These are phyloP conservation scores for Amauroascus niger DNA, from an alignment of 2,329 filamentous ascomycete genomes.

Conservation along the genomic window DNA sequence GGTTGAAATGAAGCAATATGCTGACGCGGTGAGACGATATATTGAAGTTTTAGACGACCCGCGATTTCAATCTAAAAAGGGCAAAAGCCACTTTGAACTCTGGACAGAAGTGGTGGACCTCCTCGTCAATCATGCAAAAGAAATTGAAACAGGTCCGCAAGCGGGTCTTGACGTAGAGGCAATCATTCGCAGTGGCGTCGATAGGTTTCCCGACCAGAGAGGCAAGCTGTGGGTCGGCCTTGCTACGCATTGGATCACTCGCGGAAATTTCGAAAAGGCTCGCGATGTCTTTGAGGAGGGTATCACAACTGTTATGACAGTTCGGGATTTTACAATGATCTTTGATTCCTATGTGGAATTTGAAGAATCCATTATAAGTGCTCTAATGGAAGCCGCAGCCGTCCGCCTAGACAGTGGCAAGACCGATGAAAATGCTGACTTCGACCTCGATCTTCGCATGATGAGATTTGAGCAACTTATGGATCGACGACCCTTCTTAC, in stretches of 20 bases:
- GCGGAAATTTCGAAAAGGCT: constrained; percentile 83
- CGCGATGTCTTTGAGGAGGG: constrained; percentile 93
- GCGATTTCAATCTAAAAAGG: constrained; percentile 81
- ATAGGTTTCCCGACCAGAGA: constrained; percentile 82
- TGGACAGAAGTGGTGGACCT: constrained; percentile 98
- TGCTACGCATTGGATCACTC: constrained; percentile 92
- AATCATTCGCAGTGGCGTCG: constrained; percentile 86
- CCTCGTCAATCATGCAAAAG: constrained; percentile 78
- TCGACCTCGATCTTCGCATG: constrained; percentile 93
- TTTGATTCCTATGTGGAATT: constrained; percentile 97
- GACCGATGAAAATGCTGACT: constrained; percentile 73
- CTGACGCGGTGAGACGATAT: constrained; percentile 82
- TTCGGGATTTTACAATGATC: constrained; percentile 90
- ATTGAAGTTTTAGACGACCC: constrained; percentile 87
- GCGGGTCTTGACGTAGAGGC: constrained; percentile 80
- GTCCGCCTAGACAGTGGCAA: constrained; percentile 67
- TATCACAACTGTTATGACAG: constrained; percentile 96
- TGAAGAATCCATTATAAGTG: constrained; percentile 87
- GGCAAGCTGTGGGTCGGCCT: constrained; percentile 92
- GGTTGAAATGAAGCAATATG: constrained; percentile 70
- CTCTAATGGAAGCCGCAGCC: constrained; percentile 80
- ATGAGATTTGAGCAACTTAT: constrained; percentile 96
- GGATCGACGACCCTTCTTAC: constrained; percentile 88
- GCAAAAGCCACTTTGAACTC: constrained; percentile 89
- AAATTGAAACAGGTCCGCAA: constrained; percentile 71